Evolutionary conservation across 2,329 filamentous ascomycete genomes (phyloP).

Genomic region (Coniochaeta ligniaria): DNA sequence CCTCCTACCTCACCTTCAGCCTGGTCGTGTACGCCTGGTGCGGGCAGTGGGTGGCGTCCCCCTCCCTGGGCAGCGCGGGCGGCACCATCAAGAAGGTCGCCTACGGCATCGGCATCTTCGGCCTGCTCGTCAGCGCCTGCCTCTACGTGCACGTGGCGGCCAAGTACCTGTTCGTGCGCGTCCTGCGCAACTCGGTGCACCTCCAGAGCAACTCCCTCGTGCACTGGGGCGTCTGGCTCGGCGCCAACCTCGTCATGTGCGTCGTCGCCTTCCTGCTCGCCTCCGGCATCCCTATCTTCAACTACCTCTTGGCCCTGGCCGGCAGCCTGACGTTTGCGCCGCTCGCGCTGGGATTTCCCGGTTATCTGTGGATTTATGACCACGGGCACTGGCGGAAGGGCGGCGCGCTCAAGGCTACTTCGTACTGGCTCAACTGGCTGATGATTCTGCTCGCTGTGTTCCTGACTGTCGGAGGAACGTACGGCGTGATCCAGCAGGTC

Average conservation of each 20-base stretch:
- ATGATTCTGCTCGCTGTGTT: constrained; percentile 28
- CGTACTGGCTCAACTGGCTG: constrained; percentile 25
- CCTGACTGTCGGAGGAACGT: constrained; percentile 31
- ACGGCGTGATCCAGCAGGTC: constrained; percentile 41
- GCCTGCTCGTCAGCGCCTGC: constrained; percentile 35
- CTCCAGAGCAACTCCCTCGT: constrained; percentile 18
- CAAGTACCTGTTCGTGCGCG: constrained; percentile 23
- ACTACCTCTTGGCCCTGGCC: constrained; percentile 9
- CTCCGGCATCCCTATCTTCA: constrained; percentile 19
- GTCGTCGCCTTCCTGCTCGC: constrained; percentile 16
- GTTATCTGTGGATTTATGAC: constrained; percentile 28
- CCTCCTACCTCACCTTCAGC: constrained; percentile 50
- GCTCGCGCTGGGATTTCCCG: constrained; percentile 25
- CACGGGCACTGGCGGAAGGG: constrained; percentile 23
- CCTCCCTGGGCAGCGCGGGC: constrained; percentile 53
- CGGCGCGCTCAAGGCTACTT: constrained; percentile 14
- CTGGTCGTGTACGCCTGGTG: constrained; percentile 55
- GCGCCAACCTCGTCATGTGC: constrained; percentile 15
- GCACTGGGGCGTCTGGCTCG: constrained; percentile 20
- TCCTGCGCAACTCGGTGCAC: constrained; percentile 18
- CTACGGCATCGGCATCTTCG: constrained; percentile 50
- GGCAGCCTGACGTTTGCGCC: constrained; percentile 20
- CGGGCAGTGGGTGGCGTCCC: constrained; percentile 54
- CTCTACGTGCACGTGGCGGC: constrained; percentile 21
- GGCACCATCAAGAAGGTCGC: constrained; percentile 51